Conservation (phyloP, 108 stramenopile species). For the Pelagomonas calceolata region DNA sequence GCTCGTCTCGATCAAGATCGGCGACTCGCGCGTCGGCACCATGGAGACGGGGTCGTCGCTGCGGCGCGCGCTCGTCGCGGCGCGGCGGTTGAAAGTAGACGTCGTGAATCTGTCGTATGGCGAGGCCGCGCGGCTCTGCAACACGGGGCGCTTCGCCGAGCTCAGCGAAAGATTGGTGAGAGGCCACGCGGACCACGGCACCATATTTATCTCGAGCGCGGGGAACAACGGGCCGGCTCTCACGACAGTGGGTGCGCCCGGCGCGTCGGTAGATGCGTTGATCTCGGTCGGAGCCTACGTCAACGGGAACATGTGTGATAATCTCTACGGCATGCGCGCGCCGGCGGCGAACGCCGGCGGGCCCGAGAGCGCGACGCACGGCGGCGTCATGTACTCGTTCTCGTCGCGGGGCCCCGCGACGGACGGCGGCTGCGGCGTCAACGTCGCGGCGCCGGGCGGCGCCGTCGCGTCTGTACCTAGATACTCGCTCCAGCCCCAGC, state of each 20-base stretch:
- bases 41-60: constrained; percentile 79
- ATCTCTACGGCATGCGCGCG: constrained; percentile 38
- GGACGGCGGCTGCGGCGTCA: constrained; percentile 64
- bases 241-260: constrained; percentile 70
- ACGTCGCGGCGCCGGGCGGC: constrained; percentile 74
- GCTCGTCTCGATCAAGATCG: constrained; percentile 71
- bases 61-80: constrained; percentile 62
- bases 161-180: constrained; percentile 49
- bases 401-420: constrained; percentile 64
- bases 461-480: constrained; percentile 73
- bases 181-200: constrained; percentile 46
- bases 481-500: constrained; percentile 59
- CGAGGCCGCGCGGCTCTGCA: constrained; percentile 51
- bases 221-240: constrained; percentile 86
- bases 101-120: constrained; percentile 77
- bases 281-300: constrained; percentile 71
- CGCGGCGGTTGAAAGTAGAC: constrained; percentile 57
- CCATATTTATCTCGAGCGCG: constrained; percentile 60
- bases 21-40: constrained; percentile 64
- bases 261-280: constrained; percentile 45
- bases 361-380: neutral
- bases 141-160: constrained; percentile 55
- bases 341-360: neutral
- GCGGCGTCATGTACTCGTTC: constrained; percentile 63
- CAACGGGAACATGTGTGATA: constrained; percentile 56